Base-by-base conservation (phyloP, 2,329 filamentous ascomycete genomes). In the Ceratocystis diversiconidia region DNA sequence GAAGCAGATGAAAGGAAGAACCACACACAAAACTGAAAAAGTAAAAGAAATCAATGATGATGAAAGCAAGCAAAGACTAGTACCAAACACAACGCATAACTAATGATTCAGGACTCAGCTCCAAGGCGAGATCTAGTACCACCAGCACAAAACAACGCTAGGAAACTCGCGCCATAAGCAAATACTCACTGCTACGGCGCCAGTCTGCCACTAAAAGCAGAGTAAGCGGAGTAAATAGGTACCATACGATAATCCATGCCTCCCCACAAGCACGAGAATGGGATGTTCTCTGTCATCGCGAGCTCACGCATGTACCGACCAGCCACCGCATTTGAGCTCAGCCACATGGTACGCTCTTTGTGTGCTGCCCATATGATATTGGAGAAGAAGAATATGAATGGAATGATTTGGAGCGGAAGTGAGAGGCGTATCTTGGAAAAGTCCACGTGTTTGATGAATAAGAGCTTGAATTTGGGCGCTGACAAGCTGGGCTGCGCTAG, bases 251-350 rank as follows among this genome's bases (percentile, higher is more conserved):
- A 19, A 25, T 59, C 55, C 28, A 36, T 7, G 17, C 55, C 55
- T 2, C 25, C 25, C 28, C 12, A 59, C 5, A 59, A 36, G 8
- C 55, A 59, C 30, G 55, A 17, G 17, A 59, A 59, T 17, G 55
- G 55, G 5, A 30, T 32, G n/a, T n/a, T 36, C 55, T 59, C 55
- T 28, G 17, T 30, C 55, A 59, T 59, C 12, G 55, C 25, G 2
- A 59, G 25, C 8, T 59, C 55, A 25, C 55, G 55, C 55, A 59
- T 59, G 28, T 59, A 59, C 55, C 55, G 55, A 8, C 55, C 55
- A 25, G 55, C 55, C 55, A 25, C 12, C 2, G 55, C 28, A 19
- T 59, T 59, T 36, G 55, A 22, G 15, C 6, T 36, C 25, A 59
- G 55, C 55, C 55, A 59, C 55, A 59, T 59, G 7, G 15, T 7